Evolutionary conservation across 441 rosid genomes (phyloP).

Genomic region (Pelargonium myrrhifolium): DNA sequence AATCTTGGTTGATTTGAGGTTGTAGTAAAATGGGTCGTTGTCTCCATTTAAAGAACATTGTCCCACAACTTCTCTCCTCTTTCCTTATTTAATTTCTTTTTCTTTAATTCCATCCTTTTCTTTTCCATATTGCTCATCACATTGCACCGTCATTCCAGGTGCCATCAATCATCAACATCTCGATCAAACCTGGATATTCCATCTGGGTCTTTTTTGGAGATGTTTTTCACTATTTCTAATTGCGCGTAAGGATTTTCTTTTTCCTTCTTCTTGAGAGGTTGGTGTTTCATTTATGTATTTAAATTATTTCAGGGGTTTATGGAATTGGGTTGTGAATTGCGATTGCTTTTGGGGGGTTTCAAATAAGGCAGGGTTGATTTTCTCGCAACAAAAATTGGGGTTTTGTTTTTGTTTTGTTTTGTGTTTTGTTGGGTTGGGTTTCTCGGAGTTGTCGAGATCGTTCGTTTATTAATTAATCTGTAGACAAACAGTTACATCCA

Average conservation of each 20-base stretch:
- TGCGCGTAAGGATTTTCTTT: not conserved
- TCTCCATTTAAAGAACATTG: too few relatives aligned
- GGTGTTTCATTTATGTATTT: not conserved
- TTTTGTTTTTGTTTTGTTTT: not conserved
- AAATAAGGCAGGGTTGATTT: not conserved
- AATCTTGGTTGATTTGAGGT: too few relatives aligned
- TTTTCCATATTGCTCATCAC: not conserved
- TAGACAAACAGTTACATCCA: constrained; percentile 22
- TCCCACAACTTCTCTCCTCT: not conserved
- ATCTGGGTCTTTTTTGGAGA: not conserved
- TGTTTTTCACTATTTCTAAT: not conserved
- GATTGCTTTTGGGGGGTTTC: not conserved
- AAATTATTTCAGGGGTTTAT: not conserved
- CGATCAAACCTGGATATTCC: not conserved
- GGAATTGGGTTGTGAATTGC: not conserved
- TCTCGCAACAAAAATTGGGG: not conserved
- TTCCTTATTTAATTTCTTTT: not conserved
- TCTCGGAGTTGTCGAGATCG: constrained; percentile 29
- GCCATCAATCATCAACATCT: not conserved
- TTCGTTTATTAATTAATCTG: constrained; percentile 12
- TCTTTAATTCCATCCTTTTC: not conserved
- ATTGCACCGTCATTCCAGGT: constrained; percentile 4
- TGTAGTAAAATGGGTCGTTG: too few relatives aligned
- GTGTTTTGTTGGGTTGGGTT: constrained; percentile 21
- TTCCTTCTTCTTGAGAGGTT: not conserved